Base-by-base conservation (phyloP, 768 basidiomycete species). In the Chalciporus chontae region DNA sequence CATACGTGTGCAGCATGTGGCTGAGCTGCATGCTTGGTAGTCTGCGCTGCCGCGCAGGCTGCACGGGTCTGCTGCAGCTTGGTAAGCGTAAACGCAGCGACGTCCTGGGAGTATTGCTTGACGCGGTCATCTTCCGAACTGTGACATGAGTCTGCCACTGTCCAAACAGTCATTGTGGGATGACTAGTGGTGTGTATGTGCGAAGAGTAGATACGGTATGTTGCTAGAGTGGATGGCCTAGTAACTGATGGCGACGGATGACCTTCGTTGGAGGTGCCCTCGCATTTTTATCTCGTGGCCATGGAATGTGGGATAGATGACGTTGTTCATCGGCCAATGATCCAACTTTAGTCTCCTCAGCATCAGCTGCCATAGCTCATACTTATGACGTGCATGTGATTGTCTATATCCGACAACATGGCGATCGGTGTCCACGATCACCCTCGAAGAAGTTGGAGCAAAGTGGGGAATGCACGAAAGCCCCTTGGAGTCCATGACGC, bases 11-110 rank as follows among this genome's bases (percentile, higher is more conserved):
- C 24, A 27, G 15, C 36, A 11, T 8, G 36, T 23, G 32, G 4
- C 9, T 8, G 36, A 26, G 18, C 4, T 5, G 24, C 17, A 23
- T 38, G 38, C 0, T 21, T 11, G 29, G 21, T 1, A 23, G 31
- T 10, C 45, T 38, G 37, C 19, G 43, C 43, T 40, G 43, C 26
- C 14, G 50, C 24, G 19, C 29, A 13, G 13, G 29, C 29, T 4
- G 36, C 38, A 8, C 29, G 53, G 38, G 19, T 36, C 13, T 45
- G 31, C 23, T 40, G n/a, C 51, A 76, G 73, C 53, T 78, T 78
- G 54, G 70, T 71, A 21, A 74, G 63, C 23, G 78, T 80, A 57
- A 79, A 77, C 6, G 67, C 70, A 40, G 74, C 73, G 41, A 81
- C 70, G 43, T 76, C 70, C 53, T 74, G 70, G 17, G 77, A 75